Evolutionary conservation across 176 grass and related monocot genomes (phyloP).

Genomic region (Ananas comosus): DNA sequence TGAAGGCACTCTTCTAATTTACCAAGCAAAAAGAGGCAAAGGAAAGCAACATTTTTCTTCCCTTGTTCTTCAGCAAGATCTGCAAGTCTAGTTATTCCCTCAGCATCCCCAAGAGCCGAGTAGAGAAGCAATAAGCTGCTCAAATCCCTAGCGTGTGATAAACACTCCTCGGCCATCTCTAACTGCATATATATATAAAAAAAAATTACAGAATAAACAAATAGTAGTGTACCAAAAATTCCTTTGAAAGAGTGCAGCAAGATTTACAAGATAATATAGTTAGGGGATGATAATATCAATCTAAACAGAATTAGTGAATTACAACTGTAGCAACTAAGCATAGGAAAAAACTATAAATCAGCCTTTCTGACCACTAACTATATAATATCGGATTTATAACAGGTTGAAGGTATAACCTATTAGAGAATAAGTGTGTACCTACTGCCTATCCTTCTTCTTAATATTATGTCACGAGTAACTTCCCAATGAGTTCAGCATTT

Average conservation of each 20-base stretch:
- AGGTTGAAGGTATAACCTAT: not conserved
- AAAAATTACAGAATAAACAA: constrained; percentile 17
- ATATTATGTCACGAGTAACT: not conserved
- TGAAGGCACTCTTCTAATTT: constrained; percentile 95
- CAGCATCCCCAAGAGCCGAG: constrained; percentile 87
- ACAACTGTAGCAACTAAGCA: too few species aligned
- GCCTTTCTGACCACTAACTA: not conserved
- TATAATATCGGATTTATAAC: too few species aligned
- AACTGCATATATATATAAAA: constrained; percentile 38
- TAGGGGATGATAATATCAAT: too few species aligned
- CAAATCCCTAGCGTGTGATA: constrained; percentile 81
- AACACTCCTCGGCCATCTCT: constrained; percentile 83
- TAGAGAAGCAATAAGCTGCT: constrained; percentile 87
- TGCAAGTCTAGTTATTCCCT: constrained; percentile 63
- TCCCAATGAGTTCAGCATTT: not conserved
- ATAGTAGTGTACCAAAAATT: not conserved
- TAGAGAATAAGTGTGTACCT: not conserved
- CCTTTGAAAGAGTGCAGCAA: not conserved
- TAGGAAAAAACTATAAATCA: too few species aligned
- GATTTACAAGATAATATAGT: not conserved
- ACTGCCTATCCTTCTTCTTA: not conserved
- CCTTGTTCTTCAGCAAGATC: constrained; percentile 78
- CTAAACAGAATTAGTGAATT: too few species aligned
- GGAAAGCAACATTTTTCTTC: constrained; percentile 95
- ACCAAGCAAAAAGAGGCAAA: constrained; percentile 88